Base-by-base conservation (phyloP, 129 eudicot genomes). In the Flaveria linearis region DNA sequence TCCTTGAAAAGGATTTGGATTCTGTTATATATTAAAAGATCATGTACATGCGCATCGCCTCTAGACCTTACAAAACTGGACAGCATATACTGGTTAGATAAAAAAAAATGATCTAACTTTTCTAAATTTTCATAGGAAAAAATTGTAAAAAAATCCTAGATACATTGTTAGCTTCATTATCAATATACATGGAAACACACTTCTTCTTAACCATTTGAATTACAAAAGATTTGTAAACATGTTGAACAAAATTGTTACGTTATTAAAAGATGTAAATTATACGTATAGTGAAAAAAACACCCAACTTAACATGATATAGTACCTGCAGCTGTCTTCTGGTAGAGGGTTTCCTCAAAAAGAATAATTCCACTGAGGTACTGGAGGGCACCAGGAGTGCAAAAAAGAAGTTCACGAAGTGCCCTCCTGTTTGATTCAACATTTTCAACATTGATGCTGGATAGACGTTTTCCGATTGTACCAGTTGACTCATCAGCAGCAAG, bases 271-370 rank as follows among this genome's bases (percentile, higher is more conserved):
- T 45, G 2, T 45, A 8, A 10, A 45, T 13, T 50, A n/a, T 50
- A 50, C 0, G n/a, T 50, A 50, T 50, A 0, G 18, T n/a, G 16
- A 13, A 14, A 50, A 49, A 50, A 5, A 5, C 17, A 20, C 58
- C 23, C 22, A 52, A n/a, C 23, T 52, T 52, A 1, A 56, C 6
- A 56, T 18, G 9, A 65, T 2, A 67, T 42, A 0, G n/a, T 63
- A 72, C 76, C 76, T 72, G 76, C 76, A 36, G 65, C 76, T 11
- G 65, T 72, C 30, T 72, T 72, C 65, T 72, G 65, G 76, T 72
- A 72, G 14, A 72, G 65, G 6, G 75, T 70, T 23, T 70, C 75
- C 26, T 47, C 61, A n/a, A 70, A 70, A 16, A 70, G 75, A 26
- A 72, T 72, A 13, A 72, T 28, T 16, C 76, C 76, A 17, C 76